These are phyloP conservation scores for Bothriochloa decipiens DNA, from an alignment of 176 grass and related monocot species.

Conservation along the genomic window DNA sequence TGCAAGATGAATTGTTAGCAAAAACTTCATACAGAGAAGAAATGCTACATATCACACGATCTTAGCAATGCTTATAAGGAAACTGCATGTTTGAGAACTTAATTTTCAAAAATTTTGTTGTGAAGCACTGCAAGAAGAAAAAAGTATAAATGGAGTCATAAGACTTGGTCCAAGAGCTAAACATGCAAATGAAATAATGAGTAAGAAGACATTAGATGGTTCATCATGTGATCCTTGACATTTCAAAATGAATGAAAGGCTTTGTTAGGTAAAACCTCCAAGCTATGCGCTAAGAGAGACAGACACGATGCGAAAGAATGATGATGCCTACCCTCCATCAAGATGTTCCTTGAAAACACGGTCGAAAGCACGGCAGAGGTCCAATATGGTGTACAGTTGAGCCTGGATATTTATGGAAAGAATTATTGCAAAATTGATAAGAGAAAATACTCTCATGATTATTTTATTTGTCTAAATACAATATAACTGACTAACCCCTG, in stretches of 20 bases:
- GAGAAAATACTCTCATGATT: neutral
- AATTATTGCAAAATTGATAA: neutral
- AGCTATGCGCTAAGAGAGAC: neutral
- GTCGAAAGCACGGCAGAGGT: conserved; percentile 71
- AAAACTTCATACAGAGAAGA: neutral
- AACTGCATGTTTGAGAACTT: neutral
- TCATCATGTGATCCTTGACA: neutral
- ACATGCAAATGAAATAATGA: neutral
- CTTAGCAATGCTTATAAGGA: neutral
- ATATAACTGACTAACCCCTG: conserved; percentile 53
- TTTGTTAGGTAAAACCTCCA: neutral
- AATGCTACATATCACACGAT: neutral
- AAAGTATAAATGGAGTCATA: neutral
- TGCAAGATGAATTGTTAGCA: neutral
- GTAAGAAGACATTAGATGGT: neutral
- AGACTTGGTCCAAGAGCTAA: neutral
- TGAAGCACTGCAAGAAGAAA: neutral
- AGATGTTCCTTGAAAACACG: conserved; percentile 83
- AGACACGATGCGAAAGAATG: neutral
- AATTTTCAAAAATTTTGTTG: neutral
- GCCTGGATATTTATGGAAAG: conserved; percentile 48
- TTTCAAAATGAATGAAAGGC: neutral
- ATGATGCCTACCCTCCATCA: conserved; percentile 63
- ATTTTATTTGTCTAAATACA: conserved; percentile 20
- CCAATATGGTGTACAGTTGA: conserved; percentile 74